A percentile compares a stretch with the other conserved stretches of the same genome.
Conservation (phyloP, 2,329 filamentous ascomycete species). For the Arthrobotrys megalospora region DNA sequence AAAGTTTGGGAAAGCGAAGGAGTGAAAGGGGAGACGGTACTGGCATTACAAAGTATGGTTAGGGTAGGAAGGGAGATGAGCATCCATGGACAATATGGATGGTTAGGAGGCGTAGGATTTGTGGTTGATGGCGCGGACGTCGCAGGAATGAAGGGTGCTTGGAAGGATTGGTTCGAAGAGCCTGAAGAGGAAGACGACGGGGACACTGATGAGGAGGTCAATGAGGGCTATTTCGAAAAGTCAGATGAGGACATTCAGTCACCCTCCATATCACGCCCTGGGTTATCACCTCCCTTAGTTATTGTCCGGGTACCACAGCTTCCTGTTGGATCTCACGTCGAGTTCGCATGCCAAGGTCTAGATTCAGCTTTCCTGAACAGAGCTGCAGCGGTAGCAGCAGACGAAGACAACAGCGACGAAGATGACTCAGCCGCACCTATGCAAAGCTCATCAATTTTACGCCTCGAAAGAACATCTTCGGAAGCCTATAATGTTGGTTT, state of each 20-base stretch:
- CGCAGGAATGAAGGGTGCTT: slow-evolving; percentile 61
- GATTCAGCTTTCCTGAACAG: slow-evolving; percentile 58
- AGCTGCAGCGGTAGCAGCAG: not conserved
- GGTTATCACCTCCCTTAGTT: slow-evolving; percentile 77
- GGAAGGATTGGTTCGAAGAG: slow-evolving; percentile 64
- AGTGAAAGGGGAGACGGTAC: slow-evolving; percentile 74
- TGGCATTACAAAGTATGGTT: slow-evolving; percentile 91
- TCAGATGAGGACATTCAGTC: slow-evolving; percentile 62
- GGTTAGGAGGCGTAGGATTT: slow-evolving; percentile 82
- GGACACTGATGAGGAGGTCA: slow-evolving; percentile 65
- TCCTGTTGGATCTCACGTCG: slow-evolving; percentile 80
- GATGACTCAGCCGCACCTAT: slow-evolving; percentile 9
- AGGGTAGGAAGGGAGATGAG: slow-evolving; percentile 81
- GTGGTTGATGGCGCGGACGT: slow-evolving; percentile 32
- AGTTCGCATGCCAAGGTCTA: slow-evolving; percentile 74
- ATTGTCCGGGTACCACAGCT: slow-evolving; percentile 82
- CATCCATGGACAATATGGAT: slow-evolving; percentile 74
- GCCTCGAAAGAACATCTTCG: not conserved
- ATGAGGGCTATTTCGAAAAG: slow-evolving; percentile 64
- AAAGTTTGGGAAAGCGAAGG: slow-evolving; percentile 66
- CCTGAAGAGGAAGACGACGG: slow-evolving; percentile 66
- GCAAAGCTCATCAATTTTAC: slow-evolving; percentile 11
- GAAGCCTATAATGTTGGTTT: slow-evolving; percentile 5
- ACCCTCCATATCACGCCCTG: slow-evolving; percentile 63
- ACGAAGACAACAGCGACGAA: slow-evolving; percentile 37